Conservation (phyloP, 306 rosid species). For the Hippophae tibetana region DNA sequence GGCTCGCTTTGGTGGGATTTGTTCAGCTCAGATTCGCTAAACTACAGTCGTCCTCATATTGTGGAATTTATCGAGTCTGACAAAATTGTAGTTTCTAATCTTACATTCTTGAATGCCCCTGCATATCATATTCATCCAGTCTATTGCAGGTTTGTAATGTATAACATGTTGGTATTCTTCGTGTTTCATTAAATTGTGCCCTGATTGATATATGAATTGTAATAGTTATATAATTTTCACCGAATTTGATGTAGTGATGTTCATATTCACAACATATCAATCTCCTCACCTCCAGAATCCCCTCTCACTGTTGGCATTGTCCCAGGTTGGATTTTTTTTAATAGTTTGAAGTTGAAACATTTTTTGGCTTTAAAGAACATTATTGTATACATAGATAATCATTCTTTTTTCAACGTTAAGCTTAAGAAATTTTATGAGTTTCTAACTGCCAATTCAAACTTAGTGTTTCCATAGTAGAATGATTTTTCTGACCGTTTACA, state of each 20-base stretch:
- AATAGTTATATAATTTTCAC: too few relatives aligned
- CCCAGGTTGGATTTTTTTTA: slow-evolving; percentile 37
- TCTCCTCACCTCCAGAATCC: slow-evolving; percentile 37
- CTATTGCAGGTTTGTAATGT: slow-evolving; percentile 49
- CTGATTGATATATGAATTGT: too few relatives aligned
- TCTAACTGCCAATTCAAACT: too few relatives aligned
- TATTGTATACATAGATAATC: too few relatives aligned
- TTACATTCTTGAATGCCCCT: slow-evolving; percentile 55
- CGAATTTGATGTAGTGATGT: slow-evolving; percentile 28
- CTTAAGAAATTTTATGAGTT: too few relatives aligned
- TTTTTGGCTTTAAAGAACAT: not conserved
- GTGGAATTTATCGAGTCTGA: slow-evolving; percentile 44
- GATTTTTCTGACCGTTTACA: not conserved
- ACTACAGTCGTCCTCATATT: slow-evolving; percentile 53
- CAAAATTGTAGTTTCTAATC: slow-evolving; percentile 43
- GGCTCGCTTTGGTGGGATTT: slow-evolving; percentile 63
- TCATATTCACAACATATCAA: slow-evolving; percentile 39
- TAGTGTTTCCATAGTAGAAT: too few relatives aligned
- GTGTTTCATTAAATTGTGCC: too few relatives aligned
- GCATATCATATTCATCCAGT: slow-evolving; percentile 62
- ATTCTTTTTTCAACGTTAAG: too few relatives aligned
- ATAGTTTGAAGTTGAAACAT: not conserved
- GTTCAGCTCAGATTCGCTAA: slow-evolving; percentile 33
- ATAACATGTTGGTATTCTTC: too few relatives aligned
- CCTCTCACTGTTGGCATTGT: slow-evolving; percentile 58